Percentiles rank a stretch among this genome's conserved stretches.
phyloP scores from a whole-genome alignment of 1,139 yeast genomes.

The Taphrina flavorubra region DNA sequence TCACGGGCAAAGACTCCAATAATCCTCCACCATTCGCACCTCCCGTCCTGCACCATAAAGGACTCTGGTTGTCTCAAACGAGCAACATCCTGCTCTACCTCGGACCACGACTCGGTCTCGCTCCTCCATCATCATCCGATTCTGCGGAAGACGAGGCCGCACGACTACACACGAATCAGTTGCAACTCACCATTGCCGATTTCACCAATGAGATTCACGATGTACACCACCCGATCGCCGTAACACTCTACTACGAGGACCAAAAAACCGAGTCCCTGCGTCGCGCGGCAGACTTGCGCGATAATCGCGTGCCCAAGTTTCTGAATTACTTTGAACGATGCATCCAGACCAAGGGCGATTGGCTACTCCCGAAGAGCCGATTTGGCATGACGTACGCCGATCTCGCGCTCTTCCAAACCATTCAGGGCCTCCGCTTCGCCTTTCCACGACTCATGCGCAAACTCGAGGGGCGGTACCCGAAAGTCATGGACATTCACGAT shows the following conservation, averaged over 20 bases:
- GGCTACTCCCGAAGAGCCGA: neutral
- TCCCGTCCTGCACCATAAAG: conserved; percentile 26
- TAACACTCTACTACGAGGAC: conserved; percentile 28
- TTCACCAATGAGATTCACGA: conserved; percentile 35
- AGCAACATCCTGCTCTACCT: conserved; percentile 25
- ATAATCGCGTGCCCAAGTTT: conserved; percentile 27
- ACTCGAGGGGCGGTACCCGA: conserved; percentile 6
- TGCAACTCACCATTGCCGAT: conserved; percentile 27
- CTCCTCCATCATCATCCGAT: neutral
- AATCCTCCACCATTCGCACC: conserved; percentile 33
- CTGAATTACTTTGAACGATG: conserved; percentile 31
- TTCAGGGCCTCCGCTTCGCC: conserved; percentile 35
- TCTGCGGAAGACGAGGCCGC: conserved; percentile 14
- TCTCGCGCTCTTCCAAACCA: conserved; percentile 16
- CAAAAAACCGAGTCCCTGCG: conserved; percentile 22
- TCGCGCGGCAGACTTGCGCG: conserved; percentile 29
- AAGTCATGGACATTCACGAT: conserved; percentile 6
- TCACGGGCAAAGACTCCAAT: neutral
- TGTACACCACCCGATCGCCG: conserved; percentile 37
- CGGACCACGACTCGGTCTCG: conserved; percentile 33
- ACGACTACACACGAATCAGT: conserved; percentile 20
- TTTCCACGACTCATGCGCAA: conserved; percentile 21
- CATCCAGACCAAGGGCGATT: conserved; percentile 1
- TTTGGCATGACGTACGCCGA: conserved; percentile 32
- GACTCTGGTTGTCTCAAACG: conserved; percentile 31